These are phyloP conservation scores for Solanum raphanifolium DNA, from an alignment of 257 asterid species.

Conservation along the genomic window DNA sequence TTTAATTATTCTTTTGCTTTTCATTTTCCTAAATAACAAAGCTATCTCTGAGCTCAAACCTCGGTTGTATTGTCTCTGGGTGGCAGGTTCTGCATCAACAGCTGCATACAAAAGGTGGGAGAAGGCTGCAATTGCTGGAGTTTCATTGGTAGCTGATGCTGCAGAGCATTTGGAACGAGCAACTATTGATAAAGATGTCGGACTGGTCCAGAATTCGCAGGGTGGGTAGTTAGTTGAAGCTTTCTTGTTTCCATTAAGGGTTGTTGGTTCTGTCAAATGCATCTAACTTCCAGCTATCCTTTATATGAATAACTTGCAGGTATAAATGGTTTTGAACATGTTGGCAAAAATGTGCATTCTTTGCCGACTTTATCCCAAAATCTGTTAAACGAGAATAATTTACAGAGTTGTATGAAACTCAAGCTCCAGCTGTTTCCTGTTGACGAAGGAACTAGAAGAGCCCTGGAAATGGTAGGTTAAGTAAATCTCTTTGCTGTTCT, in stretches of 20 bases:
- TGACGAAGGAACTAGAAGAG: constrained; percentile 73
- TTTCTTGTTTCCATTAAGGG: neutral
- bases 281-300: neutral
- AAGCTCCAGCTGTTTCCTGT: constrained; percentile 94
- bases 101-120: constrained; percentile 98
- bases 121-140: constrained; percentile 99
- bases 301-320: constrained; percentile 28
- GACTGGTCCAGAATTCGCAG: constrained; percentile 32
- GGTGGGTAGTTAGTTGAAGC: constrained; percentile 28
- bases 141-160: constrained; percentile 98
- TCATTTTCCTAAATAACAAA: neutral
- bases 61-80: neutral
- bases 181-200: constrained; percentile 54
- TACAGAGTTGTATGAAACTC: constrained; percentile 53
- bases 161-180: constrained; percentile 95
- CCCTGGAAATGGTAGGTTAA: constrained; percentile 72
- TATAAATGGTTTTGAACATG: constrained; percentile 36
- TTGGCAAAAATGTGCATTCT: constrained; percentile 34
- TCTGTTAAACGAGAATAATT: constrained; percentile 25
- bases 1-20: neutral
- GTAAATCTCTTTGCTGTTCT: neutral
- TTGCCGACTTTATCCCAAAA: constrained; percentile 20
- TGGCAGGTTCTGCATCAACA: constrained; percentile 47
- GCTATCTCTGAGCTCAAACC: neutral
- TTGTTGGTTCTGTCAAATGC: neutral